These are phyloP conservation scores for Biancaea sappan DNA, from an alignment of 306 rosid genomes.

Conservation along the genomic window DNA sequence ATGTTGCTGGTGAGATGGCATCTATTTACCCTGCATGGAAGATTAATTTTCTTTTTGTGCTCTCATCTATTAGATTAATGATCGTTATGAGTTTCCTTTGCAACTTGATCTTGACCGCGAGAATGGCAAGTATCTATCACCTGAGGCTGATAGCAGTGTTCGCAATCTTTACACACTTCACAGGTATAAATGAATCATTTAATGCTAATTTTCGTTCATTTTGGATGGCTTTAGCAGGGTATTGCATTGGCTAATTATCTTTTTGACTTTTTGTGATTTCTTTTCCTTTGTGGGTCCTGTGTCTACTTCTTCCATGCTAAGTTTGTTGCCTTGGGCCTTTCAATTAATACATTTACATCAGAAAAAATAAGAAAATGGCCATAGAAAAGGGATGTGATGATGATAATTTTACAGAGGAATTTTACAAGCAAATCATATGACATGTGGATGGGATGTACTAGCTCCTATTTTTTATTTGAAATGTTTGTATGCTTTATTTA, in stretches of 20 bases:
- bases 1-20: background rate
- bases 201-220: background rate
- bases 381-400: background rate
- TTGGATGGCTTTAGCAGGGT: background rate
- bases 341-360: background rate
- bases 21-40: background rate
- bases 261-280: slow-evolving; percentile 14
- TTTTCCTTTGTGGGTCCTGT: background rate
- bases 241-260: background rate
- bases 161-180: slow-evolving; percentile 94
- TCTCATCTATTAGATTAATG: slow-evolving; percentile 65
- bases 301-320: background rate
- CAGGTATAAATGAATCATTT: slow-evolving; percentile 55
- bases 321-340: background rate
- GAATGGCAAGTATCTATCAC: slow-evolving; percentile 87
- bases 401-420: no score
- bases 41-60: slow-evolving; percentile 23
- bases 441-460: background rate
- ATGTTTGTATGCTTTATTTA: background rate
- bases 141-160: slow-evolving; percentile 89
- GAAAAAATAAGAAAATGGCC: background rate
- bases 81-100: slow-evolving; percentile 92
- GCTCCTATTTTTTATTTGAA: background rate
- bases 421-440: background rate
- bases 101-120: slow-evolving; percentile 96